Percentiles rank a stretch among this genome's conserved stretches.
Evolutionary conservation across 2,329 filamentous ascomycete species (phyloP).

Genomic region (Didymella segeticola): DNA sequence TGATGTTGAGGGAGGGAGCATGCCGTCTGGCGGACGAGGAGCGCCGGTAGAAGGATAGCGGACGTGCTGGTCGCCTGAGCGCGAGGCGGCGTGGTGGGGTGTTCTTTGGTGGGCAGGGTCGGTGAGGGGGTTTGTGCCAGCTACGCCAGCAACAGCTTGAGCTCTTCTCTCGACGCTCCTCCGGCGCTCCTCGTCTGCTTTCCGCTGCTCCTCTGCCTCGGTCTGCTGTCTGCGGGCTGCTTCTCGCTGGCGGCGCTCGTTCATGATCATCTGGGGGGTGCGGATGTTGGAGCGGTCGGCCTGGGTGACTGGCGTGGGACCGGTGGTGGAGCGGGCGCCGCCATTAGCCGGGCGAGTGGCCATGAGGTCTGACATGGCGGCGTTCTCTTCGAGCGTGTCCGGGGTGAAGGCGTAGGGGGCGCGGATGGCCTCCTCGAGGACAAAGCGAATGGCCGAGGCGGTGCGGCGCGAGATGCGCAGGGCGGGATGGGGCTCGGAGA

Average conservation of each 20-base stretch:
- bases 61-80: slow-evolving; percentile 39
- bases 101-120: slow-evolving; percentile 39
- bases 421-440: slow-evolving; percentile 88
- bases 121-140: slow-evolving; percentile 46
- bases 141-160: slow-evolving; percentile 61
- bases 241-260: slow-evolving; percentile 80
- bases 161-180: slow-evolving; percentile 67
- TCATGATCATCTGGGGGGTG: slow-evolving; percentile 91
- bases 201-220: slow-evolving; percentile 60
- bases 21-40: slow-evolving; percentile 40
- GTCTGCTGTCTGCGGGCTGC: slow-evolving; percentile 72
- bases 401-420: slow-evolving; percentile 82
- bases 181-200: slow-evolving; percentile 59
- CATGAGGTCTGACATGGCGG: slow-evolving; percentile 87
- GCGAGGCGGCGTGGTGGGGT: slow-evolving; percentile 33
- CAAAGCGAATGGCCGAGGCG: slow-evolving; percentile 88
- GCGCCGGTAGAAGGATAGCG: slow-evolving; percentile 35
- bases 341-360: slow-evolving; percentile 66
- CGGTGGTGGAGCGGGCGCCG: slow-evolving; percentile 60
- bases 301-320: slow-evolving; percentile 61
- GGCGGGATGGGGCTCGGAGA: slow-evolving; percentile 59
- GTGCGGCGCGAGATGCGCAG: slow-evolving; percentile 81
- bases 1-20: slow-evolving; percentile 28
- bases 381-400: slow-evolving; percentile 85
- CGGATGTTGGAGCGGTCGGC: slow-evolving; percentile 67